These are phyloP conservation scores for Eutrema japonicum DNA, from an alignment of 345 rosid species.

Conservation along the genomic window DNA sequence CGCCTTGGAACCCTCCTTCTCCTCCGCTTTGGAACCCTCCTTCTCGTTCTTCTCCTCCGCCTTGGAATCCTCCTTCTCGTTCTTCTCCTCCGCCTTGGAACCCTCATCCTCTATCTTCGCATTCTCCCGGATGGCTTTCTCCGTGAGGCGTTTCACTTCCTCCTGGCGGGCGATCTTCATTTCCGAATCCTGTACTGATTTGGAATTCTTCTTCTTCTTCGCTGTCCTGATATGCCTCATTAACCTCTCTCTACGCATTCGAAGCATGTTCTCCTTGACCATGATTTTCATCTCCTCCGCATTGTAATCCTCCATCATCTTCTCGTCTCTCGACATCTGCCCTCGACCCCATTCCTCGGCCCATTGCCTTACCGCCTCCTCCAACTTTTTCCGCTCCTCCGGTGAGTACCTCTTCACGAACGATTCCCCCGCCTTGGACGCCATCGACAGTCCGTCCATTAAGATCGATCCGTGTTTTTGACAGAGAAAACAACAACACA, in stretches of 20 bases:
- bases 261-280: background rate
- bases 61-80: too few relatives aligned
- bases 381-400: too few relatives aligned
- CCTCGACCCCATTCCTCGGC: background rate
- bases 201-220: background rate
- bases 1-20: conserved; percentile 1
- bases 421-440: too few relatives aligned
- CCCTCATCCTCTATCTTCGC: too few relatives aligned
- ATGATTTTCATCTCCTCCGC: background rate
- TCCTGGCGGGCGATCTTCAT: background rate
- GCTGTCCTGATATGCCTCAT: background rate
- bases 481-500: too few relatives aligned
- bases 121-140: conserved; percentile 13
- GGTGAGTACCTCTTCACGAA: too few relatives aligned
- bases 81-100: too few relatives aligned
- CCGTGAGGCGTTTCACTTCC: conserved; percentile 27
- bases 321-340: background rate
- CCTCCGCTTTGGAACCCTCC: background rate
- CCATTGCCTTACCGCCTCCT: too few relatives aligned
- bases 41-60: too few relatives aligned
- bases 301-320: background rate
- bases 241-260: conserved; percentile 30
- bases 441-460: too few relatives aligned
- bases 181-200: background rate
- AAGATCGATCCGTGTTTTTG: too few relatives aligned